These are phyloP conservation scores for Hordeum pubiflorum DNA, from an alignment of 202 grass and related monocot genomes.

Conservation along the genomic window DNA sequence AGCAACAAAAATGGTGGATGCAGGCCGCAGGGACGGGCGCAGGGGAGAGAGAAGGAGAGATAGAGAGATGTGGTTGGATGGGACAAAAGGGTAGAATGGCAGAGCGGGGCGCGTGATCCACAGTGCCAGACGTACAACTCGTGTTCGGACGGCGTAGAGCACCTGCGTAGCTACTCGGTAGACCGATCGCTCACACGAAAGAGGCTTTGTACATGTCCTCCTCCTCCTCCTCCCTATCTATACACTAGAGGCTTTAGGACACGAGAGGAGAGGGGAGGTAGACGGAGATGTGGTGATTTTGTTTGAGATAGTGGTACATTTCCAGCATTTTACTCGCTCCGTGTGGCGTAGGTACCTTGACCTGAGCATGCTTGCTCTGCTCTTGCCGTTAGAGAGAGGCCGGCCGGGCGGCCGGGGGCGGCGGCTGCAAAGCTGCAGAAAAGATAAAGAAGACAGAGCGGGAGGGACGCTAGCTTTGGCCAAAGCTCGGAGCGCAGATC, in stretches of 20 bases:
- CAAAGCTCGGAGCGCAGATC: slow-evolving; percentile 49
- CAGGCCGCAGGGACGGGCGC: slow-evolving; percentile 18
- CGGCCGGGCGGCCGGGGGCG: neutral
- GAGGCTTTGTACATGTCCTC: neutral
- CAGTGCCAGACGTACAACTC: neutral
- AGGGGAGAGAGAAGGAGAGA: neutral
- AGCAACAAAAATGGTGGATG: slow-evolving; percentile 38
- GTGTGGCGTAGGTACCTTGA: neutral
- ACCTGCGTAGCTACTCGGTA: neutral
- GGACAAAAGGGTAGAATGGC: slow-evolving; percentile 45
- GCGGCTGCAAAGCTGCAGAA: slow-evolving; percentile 65
- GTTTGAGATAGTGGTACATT: neutral
- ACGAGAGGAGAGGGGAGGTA: neutral
- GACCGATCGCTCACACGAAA: neutral
- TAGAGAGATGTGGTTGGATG: neutral
- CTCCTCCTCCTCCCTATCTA: neutral
- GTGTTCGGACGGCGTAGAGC: neutral
- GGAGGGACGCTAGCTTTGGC: slow-evolving; percentile 11
- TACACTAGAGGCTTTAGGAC: neutral
- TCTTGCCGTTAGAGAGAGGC: slow-evolving; percentile 17
- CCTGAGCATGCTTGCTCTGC: neutral
- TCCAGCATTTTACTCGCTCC: neutral
- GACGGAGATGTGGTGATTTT: neutral
- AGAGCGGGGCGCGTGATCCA: slow-evolving; percentile 1
- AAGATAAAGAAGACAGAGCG: slow-evolving; percentile 41